phyloP scores from a whole-genome alignment of 352 stramenopile genomes.

The Globisporangium megalacanthum region DNA sequence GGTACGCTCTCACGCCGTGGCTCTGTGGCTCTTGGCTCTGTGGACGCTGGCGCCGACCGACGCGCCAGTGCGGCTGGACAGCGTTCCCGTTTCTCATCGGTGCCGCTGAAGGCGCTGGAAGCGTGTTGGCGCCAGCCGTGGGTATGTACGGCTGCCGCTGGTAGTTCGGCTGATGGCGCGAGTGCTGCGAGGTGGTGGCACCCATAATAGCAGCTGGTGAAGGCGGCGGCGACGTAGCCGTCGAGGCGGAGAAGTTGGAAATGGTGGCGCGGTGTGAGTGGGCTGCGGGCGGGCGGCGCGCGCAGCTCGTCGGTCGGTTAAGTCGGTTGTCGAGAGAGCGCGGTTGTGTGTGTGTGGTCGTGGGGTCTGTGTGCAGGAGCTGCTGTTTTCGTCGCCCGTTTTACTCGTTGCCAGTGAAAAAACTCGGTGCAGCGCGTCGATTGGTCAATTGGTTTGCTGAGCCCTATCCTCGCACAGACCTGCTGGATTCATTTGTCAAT shows the following conservation, averaged over 20 bases:
- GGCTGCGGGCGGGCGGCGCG: neutral
- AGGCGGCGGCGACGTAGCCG: neutral
- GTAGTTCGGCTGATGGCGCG: conserved; percentile 10
- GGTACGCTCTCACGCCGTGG: neutral
- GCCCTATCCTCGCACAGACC: too few species aligned
- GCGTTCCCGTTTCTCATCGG: neutral
- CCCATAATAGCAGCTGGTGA: conserved; percentile 22
- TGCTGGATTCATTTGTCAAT: too few species aligned
- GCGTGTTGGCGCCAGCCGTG: neutral
- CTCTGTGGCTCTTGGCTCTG: neutral
- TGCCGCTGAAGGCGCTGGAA: neutral
- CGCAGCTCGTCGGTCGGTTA: neutral
- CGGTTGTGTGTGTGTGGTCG: neutral
- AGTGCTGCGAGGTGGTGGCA: conserved; percentile 30
- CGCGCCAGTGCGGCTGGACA: conserved; percentile 10
- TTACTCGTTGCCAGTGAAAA: too few species aligned
- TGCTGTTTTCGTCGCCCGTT: too few species aligned
- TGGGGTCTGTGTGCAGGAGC: too few species aligned
- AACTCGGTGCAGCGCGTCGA: too few species aligned
- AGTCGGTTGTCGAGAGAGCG: too few species aligned
- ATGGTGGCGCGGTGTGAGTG: conserved; percentile 4
- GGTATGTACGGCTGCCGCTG: neutral
- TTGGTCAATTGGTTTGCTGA: too few species aligned
- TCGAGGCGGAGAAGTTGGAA: conserved; percentile 4
- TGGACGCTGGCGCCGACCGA: conserved; percentile 7